A percentile compares a stretch with the other conserved stretches of the same genome.
phyloP scores from a whole-genome alignment of 2,329 filamentous ascomycete genomes.

The Didymella arachidicola region DNA sequence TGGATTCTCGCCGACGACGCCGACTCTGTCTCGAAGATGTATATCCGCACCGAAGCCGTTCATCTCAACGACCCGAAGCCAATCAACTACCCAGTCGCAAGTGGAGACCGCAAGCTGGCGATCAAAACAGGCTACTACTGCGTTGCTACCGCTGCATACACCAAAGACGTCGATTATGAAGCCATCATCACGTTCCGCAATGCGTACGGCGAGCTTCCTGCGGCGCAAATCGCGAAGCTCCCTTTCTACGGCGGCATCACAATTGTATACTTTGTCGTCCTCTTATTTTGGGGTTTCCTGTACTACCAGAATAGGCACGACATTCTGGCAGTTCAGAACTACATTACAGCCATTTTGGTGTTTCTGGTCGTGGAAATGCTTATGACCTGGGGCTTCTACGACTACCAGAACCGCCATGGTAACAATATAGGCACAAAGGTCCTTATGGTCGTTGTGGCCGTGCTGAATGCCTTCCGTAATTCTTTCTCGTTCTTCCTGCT shows the following conservation, averaged over 20 bases:
- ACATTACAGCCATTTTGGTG: conserved; percentile 94
- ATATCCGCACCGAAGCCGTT: conserved; percentile 81
- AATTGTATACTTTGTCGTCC: conserved; percentile 89
- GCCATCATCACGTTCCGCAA: conserved; percentile 92
- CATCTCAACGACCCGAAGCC: conserved; percentile 77
- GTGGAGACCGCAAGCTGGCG: conserved; percentile 35
- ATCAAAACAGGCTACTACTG: conserved; percentile 94
- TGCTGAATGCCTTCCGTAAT: conserved; percentile 92
- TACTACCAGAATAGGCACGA: conserved; percentile 95
- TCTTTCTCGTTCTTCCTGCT: conserved; percentile 98
- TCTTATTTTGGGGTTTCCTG: conserved; percentile 89
- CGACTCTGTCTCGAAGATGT: conserved; percentile 71
- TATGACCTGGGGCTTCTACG: conserved; percentile 99
- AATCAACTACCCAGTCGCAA: conserved; percentile 80
- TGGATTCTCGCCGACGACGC: conserved; percentile 84
- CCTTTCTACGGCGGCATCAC: conserved; percentile 96
- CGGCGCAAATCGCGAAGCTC: conserved; percentile 93
- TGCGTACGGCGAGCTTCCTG: conserved; percentile 93
- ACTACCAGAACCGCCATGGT: conserved; percentile 91
- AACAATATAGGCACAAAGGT: conserved; percentile 83
- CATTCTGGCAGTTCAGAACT: conserved; percentile 96
- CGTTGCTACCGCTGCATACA: conserved; percentile 78
- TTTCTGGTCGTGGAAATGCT: conserved; percentile 96
- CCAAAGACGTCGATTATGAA: conserved; percentile 70
- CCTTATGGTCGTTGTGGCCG: conserved; percentile 87